Evolutionary conservation across 352 stramenopile genomes (phyloP).

Genomic region (Phytophthora ohioensis): DNA sequence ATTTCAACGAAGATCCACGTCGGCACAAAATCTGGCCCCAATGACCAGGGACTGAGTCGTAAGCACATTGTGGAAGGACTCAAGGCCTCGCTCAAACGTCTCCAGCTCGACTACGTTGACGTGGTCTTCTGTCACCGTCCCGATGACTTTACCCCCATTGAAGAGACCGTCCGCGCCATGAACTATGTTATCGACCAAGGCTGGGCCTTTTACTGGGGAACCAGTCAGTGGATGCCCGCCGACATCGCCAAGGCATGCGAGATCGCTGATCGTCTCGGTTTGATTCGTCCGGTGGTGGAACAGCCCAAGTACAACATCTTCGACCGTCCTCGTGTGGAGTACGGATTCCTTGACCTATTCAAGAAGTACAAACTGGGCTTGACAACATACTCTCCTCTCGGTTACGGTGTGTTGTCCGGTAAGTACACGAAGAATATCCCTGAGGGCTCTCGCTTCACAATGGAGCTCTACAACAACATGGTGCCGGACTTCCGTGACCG

Average conservation of each 20-base stretch:
- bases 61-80: constrained; percentile 47
- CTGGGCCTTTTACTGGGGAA: constrained; percentile 41
- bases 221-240: constrained; percentile 59
- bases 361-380: constrained; percentile 63
- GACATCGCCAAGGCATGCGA: constrained; percentile 62
- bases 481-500: constrained; percentile 43
- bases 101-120: constrained; percentile 49
- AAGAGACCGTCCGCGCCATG: constrained; percentile 39
- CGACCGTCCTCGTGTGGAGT: constrained; percentile 62
- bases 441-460: constrained; percentile 40
- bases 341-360: constrained; percentile 61
- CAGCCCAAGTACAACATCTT: constrained; percentile 81
- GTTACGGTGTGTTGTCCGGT: constrained; percentile 54
- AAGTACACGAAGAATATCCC: constrained; percentile 59
- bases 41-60: constrained; percentile 37
- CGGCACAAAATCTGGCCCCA: constrained; percentile 26
- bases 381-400: constrained; percentile 62
- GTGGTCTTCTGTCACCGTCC: constrained; percentile 61
- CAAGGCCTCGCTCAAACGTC: constrained; percentile 43
- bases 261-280: constrained; percentile 33
- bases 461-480: constrained; percentile 38
- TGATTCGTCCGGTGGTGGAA: constrained; percentile 54
- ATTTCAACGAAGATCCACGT: constrained; percentile 62
- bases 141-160: constrained; percentile 44
- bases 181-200: constrained; percentile 33